These are phyloP conservation scores for Debaryomyces sp. DNA, from an alignment of 1,139 yeast species.

Conservation along the genomic window DNA sequence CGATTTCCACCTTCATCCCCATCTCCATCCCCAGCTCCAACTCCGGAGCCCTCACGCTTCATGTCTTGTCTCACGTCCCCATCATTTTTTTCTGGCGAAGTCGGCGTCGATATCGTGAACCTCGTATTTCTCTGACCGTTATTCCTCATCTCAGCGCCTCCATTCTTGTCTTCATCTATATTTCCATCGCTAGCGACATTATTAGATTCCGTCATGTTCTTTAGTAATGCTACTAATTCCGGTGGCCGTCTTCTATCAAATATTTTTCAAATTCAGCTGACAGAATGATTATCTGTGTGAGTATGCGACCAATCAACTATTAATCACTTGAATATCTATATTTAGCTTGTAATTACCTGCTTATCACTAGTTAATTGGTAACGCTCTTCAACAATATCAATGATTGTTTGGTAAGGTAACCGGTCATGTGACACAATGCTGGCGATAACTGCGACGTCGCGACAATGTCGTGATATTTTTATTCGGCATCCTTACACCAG, in stretches of 20 bases:
- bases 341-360: background rate
- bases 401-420: background rate
- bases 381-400: background rate
- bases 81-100: conserved; percentile 1
- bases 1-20: background rate
- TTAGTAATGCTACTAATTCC: background rate
- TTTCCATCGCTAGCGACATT: background rate
- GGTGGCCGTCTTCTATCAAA: background rate
- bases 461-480: conserved; percentile 1
- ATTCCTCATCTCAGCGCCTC: background rate
- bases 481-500: too few relatives aligned
- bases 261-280: background rate
- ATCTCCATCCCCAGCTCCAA: background rate
- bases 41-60: background rate
- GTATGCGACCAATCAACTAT: background rate
- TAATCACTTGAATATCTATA: background rate
- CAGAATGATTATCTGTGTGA: background rate
- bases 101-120: conserved; percentile 6
- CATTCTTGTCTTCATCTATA: background rate
- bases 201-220: background rate
- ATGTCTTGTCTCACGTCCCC: background rate
- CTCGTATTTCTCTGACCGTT: background rate
- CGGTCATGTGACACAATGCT: background rate
- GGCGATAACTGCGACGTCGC: background rate
- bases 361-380: conserved; percentile 1